These are phyloP conservation scores for Mycena sp. DNA, from an alignment of 1,284 basidiomycete genomes.

Conservation along the genomic window DNA sequence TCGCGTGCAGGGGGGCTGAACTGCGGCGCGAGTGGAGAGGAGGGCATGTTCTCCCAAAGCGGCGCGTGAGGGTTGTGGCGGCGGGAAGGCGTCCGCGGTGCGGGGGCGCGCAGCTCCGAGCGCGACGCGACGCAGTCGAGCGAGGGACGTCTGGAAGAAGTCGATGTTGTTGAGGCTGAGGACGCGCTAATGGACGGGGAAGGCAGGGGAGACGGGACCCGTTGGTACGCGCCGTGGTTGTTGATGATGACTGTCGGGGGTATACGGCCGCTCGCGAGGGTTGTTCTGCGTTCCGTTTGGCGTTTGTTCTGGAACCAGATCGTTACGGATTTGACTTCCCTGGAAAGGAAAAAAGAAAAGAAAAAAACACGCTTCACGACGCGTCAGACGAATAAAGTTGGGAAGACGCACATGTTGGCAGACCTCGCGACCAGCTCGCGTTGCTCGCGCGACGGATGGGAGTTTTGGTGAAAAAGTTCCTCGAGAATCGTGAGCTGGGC, in stretches of 20 bases:
- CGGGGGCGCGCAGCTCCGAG: conserved; percentile 58
- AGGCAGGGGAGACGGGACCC: conserved; percentile 42
- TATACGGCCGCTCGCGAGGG: conserved; percentile 43
- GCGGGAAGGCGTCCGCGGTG: conserved; percentile 55
- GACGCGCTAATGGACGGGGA: conserved; percentile 39
- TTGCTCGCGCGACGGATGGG: conserved; percentile 77
- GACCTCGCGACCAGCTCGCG: conserved; percentile 68
- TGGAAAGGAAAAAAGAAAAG: conserved; percentile 39
- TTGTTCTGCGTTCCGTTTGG: conserved; percentile 74
- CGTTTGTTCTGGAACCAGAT: conserved; percentile 88
- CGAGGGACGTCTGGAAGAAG: conserved; percentile 48
- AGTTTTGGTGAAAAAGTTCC: conserved; percentile 71
- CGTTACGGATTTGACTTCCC: conserved; percentile 80
- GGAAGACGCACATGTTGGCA: conserved; percentile 65
- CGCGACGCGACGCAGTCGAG: conserved; percentile 70
- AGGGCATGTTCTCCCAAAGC: conserved; percentile 78
- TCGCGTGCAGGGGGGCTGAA: conserved; percentile 59
- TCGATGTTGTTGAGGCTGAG: conserved; percentile 32
- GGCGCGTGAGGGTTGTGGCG: conserved; percentile 47
- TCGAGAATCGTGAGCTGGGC: conserved; percentile 77
- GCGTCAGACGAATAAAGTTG: conserved; percentile 12
- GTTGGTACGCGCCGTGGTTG: conserved; percentile 32
- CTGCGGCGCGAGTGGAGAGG: conserved; percentile 65
- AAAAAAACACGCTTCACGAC: conserved; percentile 23
- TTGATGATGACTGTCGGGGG: conserved; percentile 47